A percentile compares a stretch with the other conserved stretches of the same genome.
These are phyloP conservation scores for Suhomyces emberorum DNA, from an alignment of 805 yeast genomes.

Conservation along the genomic window DNA sequence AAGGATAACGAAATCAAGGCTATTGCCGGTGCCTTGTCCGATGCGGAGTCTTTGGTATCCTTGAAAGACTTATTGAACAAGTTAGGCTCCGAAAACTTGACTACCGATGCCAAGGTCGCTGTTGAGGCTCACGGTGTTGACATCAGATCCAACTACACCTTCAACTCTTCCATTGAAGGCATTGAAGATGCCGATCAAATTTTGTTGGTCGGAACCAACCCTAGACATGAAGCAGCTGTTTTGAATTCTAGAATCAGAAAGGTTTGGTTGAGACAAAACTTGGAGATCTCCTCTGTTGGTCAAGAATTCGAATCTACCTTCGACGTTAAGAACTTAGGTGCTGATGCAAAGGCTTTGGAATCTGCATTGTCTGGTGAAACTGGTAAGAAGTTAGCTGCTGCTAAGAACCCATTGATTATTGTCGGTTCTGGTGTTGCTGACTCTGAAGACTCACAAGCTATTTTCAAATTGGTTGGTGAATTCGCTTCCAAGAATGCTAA, in stretches of 20 bases:
- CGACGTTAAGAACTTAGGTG: conserved; percentile 60
- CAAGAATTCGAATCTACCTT: conserved; percentile 76
- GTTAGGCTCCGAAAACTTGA: conserved; percentile 76
- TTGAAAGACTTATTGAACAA: conserved; percentile 74
- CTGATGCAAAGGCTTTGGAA: conserved; percentile 51
- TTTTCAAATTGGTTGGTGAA: conserved; percentile 56
- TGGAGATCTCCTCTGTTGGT: conserved; percentile 73
- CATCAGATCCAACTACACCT: conserved; percentile 72
- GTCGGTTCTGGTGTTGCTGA: conserved; percentile 79
- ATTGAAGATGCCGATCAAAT: conserved; percentile 81
- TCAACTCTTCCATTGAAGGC: conserved; percentile 77
- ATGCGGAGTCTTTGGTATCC: conserved; percentile 79
- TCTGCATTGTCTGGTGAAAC: conserved; percentile 62
- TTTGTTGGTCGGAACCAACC: conserved; percentile 79
- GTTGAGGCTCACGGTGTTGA: conserved; percentile 63
- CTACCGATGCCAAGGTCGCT: conserved; percentile 64
- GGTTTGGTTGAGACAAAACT: conserved; percentile 66
- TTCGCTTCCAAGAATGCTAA: conserved; percentile 55
- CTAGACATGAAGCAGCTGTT: conserved; percentile 88
- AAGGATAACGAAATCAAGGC: conserved; percentile 73
- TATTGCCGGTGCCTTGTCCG: conserved; percentile 75
- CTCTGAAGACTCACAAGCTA: conserved; percentile 58
- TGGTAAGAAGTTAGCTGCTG: conserved; percentile 64
- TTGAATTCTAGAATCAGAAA: conserved; percentile 80
- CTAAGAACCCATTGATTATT: conserved; percentile 73